Evolutionary conservation across 1,139 yeast genomes (phyloP).

Genomic region (Suhomyces bribrorum): DNA sequence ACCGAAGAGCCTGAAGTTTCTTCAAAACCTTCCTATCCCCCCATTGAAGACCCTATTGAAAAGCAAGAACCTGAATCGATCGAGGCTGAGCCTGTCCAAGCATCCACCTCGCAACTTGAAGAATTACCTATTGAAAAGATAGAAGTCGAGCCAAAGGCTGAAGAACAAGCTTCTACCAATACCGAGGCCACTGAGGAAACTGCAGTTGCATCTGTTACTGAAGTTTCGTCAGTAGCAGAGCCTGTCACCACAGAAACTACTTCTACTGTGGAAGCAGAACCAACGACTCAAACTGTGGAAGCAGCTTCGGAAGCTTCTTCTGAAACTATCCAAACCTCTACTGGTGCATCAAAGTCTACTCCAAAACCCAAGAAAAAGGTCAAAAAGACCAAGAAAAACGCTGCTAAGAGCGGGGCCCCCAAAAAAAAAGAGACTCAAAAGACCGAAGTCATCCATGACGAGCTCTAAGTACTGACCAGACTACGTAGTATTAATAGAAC

Average conservation of each 20-base stretch:
- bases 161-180: not conserved
- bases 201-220: not conserved
- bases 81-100: constrained; percentile 12
- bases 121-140: no score
- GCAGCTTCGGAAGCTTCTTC: not conserved
- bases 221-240: constrained; percentile 16
- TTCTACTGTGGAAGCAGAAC: no score
- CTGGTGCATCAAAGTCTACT: not conserved
- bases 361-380: constrained; percentile 7
- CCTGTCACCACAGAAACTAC: no score
- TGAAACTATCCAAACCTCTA: not conserved
- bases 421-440: constrained; percentile 3
- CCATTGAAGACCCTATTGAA: constrained; percentile 6
- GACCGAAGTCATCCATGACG: constrained; percentile 21
- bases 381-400: constrained; percentile 10
- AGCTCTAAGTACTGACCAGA: constrained; percentile 16
- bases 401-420: constrained; percentile 2
- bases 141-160: not conserved
- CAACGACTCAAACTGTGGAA: not conserved
- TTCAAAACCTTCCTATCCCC: no score
- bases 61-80: constrained; percentile 11
- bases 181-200: not conserved
- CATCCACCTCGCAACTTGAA: no score
- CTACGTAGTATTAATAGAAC: not conserved
- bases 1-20: no score